phyloP scores from a whole-genome alignment of 2,329 filamentous ascomycete genomes.

The Claviceps maximensis region DNA sequence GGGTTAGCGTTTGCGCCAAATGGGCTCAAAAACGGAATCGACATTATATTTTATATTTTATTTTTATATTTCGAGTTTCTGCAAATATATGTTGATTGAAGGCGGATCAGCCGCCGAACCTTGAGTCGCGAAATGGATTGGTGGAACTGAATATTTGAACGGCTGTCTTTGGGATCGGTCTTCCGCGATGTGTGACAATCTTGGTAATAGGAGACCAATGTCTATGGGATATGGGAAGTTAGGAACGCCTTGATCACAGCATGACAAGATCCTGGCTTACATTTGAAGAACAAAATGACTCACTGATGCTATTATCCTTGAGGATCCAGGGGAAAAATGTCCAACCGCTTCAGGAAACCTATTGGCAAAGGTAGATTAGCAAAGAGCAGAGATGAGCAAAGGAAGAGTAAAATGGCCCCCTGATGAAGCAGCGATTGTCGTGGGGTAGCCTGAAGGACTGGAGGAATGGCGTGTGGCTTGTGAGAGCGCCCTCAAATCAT shows the following conservation, averaged over 20 bases:
- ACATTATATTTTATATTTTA: slow-evolving; percentile 36
- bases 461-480: background rate
- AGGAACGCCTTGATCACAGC: background rate
- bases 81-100: background rate
- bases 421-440: background rate
- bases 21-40: slow-evolving; percentile 65
- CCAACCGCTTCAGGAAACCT: background rate
- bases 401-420: background rate
- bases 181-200: background rate
- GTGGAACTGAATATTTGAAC: background rate
- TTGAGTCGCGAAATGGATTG: background rate
- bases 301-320: background rate
- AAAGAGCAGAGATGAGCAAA: background rate
- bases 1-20: slow-evolving; percentile 58
- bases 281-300: background rate
- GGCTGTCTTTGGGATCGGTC: background rate
- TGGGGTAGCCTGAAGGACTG: background rate
- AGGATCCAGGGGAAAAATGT: background rate
- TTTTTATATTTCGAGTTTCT: background rate
- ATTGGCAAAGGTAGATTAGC: background rate
- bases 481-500: background rate
- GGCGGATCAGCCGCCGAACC: too few relatives aligned
- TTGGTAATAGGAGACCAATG: background rate
- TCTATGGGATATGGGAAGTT: background rate
- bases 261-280: background rate